Base-by-base conservation (phyloP, 1,284 basidiomycete genomes). In the Fomes fomentarius region DNA sequence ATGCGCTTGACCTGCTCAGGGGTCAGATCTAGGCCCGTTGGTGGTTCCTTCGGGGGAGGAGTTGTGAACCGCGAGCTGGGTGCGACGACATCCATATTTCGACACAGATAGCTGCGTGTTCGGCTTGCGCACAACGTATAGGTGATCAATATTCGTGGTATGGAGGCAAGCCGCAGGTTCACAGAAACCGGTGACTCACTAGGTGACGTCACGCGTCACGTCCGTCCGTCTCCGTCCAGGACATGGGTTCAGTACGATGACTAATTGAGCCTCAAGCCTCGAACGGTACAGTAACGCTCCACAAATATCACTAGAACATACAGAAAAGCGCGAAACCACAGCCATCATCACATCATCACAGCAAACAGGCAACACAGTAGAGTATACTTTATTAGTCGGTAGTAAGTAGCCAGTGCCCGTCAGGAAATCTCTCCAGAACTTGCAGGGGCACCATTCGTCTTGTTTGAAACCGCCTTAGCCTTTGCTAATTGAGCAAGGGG, bases 1-100 rank as follows among this genome's bases (percentile, higher is more conserved):
- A 77, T 66, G 19, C 71, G 67, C 58, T 72, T 73, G 26, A 71
- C 64, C 60, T 74, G 72, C 51, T 78, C 75, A 8, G 72, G 70
- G 14, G 74, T 74, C 25, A 72, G 53, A 17, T 69, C 61, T 4
- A 68, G 43, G 34, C 57, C 63, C n/a, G 47, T 12, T 14, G 35
- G 49, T 11, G 61, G 54, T 1, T 56, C 49, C 19, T 54, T 41
- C 1, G 63, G 69, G 54, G 69, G 72, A 8, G 69, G 69, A 1
- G 71, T 73, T 1, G 53, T 47, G 2, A 45, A 57, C 9, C 60
- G 52, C 10, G 57, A 58, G 37, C 50, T 45, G 4, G 56, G 57
- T 8, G 57, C 56, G 12, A 45, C 47, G 2, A 54, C 34, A 4
- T 62, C 44, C 57, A 58, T 59, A 11, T 21, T 12, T 6, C 28